Conservation (phyloP, 108 stramenopile species). For the Epithemia pelagica region DNA sequence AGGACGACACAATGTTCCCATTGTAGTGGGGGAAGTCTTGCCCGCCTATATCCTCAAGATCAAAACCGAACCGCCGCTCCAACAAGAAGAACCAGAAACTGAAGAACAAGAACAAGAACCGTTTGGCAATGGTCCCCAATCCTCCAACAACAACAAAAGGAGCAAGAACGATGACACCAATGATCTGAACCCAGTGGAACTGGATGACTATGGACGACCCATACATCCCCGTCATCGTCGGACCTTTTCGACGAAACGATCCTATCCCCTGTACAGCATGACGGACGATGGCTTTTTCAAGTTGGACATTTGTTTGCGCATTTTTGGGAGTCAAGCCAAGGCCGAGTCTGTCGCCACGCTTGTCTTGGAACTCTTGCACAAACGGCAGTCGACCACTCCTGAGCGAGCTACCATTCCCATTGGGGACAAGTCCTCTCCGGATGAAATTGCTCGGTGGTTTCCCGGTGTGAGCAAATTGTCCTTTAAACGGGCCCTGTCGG, state of each 20-base stretch:
- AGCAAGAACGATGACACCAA: not conserved
- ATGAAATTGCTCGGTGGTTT: constrained; percentile 58
- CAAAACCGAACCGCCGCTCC: constrained; percentile 13
- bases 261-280: too few relatives aligned
- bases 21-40: constrained; percentile 66
- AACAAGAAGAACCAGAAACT: constrained; percentile 15
- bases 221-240: too few relatives aligned
- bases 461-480: constrained; percentile 52
- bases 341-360: constrained; percentile 35
- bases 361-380: constrained; percentile 51
- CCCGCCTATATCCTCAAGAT: constrained; percentile 68
- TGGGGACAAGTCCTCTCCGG: constrained; percentile 73
- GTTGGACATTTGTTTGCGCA: constrained; percentile 56
- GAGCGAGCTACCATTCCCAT: constrained; percentile 35
- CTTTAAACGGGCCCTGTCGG: constrained; percentile 19
- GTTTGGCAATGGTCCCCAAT: not conserved
- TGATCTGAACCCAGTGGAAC: too few relatives aligned
- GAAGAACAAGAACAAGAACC: not conserved
- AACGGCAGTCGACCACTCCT: constrained; percentile 6
- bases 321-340: constrained; percentile 68
- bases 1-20: constrained; percentile 54
- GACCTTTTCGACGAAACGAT: too few relatives aligned
- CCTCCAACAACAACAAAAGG: too few relatives aligned
- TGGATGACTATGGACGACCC: too few relatives aligned
- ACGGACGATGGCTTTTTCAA: not conserved